A percentile compares a stretch with the other conserved stretches of the same genome.
Conservation (phyloP, 306 rosid genomes). For the Betula pendula region DNA sequence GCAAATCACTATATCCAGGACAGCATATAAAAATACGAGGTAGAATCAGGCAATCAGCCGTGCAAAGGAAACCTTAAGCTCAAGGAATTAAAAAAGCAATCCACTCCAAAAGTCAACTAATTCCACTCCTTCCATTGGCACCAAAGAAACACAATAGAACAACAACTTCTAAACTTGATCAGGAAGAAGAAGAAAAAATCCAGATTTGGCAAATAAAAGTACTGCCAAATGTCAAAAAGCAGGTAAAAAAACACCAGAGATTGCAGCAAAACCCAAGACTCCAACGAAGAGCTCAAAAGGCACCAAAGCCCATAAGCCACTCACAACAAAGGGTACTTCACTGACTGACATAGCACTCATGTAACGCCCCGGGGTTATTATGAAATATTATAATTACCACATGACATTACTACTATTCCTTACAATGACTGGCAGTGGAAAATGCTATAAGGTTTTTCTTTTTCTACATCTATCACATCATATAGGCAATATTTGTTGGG, state of each 20-base stretch:
- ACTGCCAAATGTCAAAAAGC: not conserved
- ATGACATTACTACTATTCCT: no score
- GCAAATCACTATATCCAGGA: not conserved
- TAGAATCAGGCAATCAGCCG: not conserved
- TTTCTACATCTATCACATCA: no score
- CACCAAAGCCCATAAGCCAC: not conserved
- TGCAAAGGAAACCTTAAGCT: not conserved
- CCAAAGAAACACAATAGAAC: not conserved
- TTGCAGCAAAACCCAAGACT: not conserved
- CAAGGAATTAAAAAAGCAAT: not conserved
- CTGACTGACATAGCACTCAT: not conserved
- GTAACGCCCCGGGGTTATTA: no score
- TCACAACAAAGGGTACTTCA: not conserved
- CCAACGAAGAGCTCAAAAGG: not conserved
- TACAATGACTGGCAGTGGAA: no score
- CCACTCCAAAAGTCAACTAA: not conserved
- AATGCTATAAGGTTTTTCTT: no score
- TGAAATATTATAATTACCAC: no score
- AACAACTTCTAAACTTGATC: not conserved
- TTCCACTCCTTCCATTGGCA: not conserved
- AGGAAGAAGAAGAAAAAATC: not conserved
- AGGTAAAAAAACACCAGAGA: not conserved
- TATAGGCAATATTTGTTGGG: no score
- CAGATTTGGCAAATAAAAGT: no score
- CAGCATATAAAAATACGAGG: no score